A percentile compares a stretch with the other conserved stretches of the same genome.
These are phyloP conservation scores for Alternaria consortialis DNA, from an alignment of 2,329 filamentous ascomycete species.

Conservation along the genomic window DNA sequence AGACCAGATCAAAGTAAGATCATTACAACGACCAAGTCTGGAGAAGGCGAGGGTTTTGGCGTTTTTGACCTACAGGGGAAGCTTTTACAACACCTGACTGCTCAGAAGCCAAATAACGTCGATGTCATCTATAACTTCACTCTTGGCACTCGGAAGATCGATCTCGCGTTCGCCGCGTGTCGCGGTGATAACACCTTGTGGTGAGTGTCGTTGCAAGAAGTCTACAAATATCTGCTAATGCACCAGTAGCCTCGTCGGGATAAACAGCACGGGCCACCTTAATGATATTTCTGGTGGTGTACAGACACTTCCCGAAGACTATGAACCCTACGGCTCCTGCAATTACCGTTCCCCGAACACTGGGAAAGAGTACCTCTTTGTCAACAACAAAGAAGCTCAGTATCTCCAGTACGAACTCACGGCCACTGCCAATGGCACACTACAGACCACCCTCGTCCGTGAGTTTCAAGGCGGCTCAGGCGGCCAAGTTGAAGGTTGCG, in stretches of 20 bases:
- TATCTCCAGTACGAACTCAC: constrained; percentile 63
- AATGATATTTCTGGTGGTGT: constrained; percentile 55
- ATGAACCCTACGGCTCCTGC: constrained; percentile 62
- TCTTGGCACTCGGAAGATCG: constrained; percentile 55
- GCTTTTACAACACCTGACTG: constrained; percentile 56
- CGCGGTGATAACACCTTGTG: constrained; percentile 62
- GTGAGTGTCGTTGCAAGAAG: constrained; percentile 46
- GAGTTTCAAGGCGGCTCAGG: constrained; percentile 62
- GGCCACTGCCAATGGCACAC: constrained; percentile 52
- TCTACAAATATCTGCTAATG: neutral
- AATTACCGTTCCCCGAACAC: constrained; percentile 60
- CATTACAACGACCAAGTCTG: constrained; percentile 63
- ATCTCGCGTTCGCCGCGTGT: constrained; percentile 63
- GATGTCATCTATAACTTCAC: constrained; percentile 63
- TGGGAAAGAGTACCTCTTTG: constrained; percentile 63
- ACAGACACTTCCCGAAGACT: constrained; percentile 58
- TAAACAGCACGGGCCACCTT: constrained; percentile 58
- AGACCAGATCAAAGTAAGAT: constrained; percentile 57
- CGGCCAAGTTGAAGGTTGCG: constrained; percentile 65
- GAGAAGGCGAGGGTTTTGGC: constrained; percentile 58
- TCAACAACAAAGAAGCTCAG: constrained; percentile 63
- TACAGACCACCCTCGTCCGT: constrained; percentile 60
- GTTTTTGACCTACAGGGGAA: constrained; percentile 62
- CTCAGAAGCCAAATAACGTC: constrained; percentile 63
- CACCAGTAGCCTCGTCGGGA: constrained; percentile 56